These are phyloP conservation scores for Camillea tinctor DNA, from an alignment of 2,329 filamentous ascomycete species.

Conservation along the genomic window DNA sequence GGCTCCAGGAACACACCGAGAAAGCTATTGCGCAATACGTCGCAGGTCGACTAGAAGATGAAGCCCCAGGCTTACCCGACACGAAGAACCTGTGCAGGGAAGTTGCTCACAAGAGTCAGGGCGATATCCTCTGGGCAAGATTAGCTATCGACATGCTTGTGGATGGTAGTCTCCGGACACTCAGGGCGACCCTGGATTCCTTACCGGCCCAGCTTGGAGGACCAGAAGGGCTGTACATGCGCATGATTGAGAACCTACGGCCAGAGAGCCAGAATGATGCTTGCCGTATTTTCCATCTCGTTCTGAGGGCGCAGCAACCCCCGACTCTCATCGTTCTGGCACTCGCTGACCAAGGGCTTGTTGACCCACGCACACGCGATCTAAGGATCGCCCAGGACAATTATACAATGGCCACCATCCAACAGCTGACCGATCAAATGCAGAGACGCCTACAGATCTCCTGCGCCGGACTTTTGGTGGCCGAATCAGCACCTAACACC, in stretches of 20 bases:
- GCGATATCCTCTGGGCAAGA: conserved; percentile 32
- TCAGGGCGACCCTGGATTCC: conserved; percentile 29
- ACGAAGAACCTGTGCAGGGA: conserved; percentile 29
- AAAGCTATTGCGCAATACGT: conserved; percentile 31
- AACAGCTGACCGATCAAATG: conserved; percentile 26
- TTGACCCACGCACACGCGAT: conserved; percentile 22
- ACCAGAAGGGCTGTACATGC: conserved; percentile 33
- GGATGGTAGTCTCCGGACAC: conserved; percentile 28
- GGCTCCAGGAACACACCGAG: conserved; percentile 31
- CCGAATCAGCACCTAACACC: conserved; percentile 21
- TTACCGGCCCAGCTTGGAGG: conserved; percentile 32
- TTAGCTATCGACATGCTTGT: conserved; percentile 33
- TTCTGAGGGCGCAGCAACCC: conserved; percentile 31
- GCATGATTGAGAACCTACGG: conserved; percentile 31
- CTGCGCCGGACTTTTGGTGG: conserved; percentile 30
- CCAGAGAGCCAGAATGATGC: conserved; percentile 27
- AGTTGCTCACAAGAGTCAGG: conserved; percentile 28
- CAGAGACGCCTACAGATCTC: conserved; percentile 23
- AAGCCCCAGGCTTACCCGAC: conserved; percentile 30
- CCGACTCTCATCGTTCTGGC: conserved; percentile 32
- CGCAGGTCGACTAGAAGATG: conserved; percentile 29
- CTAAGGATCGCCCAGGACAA: conserved; percentile 23
- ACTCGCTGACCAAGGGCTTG: conserved; percentile 29
- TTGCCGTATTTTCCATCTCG: conserved; percentile 31
- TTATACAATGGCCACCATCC: conserved; percentile 18